Percentiles rank a stretch among this genome's conserved stretches.
Conservation (phyloP, 306 rosid species). For the Pyrus betulifolia region DNA sequence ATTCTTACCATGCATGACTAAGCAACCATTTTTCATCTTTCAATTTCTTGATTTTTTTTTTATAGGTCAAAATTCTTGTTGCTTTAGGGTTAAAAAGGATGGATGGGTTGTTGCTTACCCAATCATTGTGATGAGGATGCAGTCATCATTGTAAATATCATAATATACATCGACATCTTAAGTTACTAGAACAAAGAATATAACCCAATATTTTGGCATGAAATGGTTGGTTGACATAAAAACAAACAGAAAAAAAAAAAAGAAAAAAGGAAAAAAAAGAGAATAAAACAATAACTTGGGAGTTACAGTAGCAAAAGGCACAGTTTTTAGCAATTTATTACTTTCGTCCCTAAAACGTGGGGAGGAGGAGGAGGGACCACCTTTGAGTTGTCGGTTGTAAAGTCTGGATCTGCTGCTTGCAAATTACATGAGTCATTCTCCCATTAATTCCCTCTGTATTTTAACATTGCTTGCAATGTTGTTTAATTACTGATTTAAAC, state of each 20-base stretch:
- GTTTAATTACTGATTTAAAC: background rate
- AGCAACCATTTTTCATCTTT: background rate
- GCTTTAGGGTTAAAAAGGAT: background rate
- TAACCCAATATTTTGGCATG: background rate
- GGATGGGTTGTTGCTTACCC: background rate
- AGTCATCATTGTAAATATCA: background rate
- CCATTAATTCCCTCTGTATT: background rate
- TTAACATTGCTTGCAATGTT: background rate
- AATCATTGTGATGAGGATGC: background rate
- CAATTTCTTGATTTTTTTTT: no score
- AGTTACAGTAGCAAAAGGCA: background rate
- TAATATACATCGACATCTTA: background rate
- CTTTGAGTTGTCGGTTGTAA: conserved; percentile 18
- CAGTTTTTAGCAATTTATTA: background rate
- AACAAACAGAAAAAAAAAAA: background rate
- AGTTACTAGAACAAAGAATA: background rate
- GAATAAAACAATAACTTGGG: background rate
- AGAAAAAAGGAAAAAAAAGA: no score
- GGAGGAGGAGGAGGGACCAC: background rate
- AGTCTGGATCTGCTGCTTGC: conserved; percentile 13
- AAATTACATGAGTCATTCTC: background rate
- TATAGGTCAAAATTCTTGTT: no score
- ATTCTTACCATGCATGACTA: no score
- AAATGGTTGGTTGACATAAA: background rate
- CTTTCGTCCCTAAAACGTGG: background rate